Evolutionary conservation across 345 rosid species (phyloP), one percentile per base, ranked within the genome.

Genomic region (Sapria himalayana): DNA sequence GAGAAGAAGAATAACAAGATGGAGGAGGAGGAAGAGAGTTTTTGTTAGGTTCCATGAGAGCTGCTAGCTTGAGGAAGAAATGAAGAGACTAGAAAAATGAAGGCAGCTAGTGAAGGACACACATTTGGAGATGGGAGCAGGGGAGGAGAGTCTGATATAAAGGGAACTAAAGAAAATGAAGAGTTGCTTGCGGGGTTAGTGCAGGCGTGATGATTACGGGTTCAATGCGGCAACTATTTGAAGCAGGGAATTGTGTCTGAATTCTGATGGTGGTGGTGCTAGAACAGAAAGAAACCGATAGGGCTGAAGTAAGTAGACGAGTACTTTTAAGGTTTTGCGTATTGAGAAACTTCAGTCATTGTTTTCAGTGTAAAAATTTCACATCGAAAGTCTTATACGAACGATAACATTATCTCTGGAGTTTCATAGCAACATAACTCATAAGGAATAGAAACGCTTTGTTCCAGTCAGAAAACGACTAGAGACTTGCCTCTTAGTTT

Each of bases 81-180:
- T 58, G 74, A 13, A 62, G 48, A 67, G 72, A 58, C 66, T 65
- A 51, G 35, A 63, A 43, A 14, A 66, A 34, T 24, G 50, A 31
- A 19, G 76, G 45, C 56, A 63, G 19, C 63, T 73, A 57, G 66
- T 66, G 40, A 66, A 53, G 50, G 76, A 60, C 82, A 71, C 71
- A 37, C 25, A 29, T 29, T 15, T 13, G 5, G n/a, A 25, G 52
- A 37, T 37, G 47, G 40, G 48, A 56, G 42, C 48, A 34, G 45
- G 43, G 41, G 40, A 27, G 9, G 25, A 33, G 15, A 10, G 4
- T 21, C 24, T 18, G 29, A 1, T 20, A 37, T 4, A 18, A 8
- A n/a, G 23, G 22, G 41, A 10, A 15, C 12, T 5, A 23, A 19
- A 29, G 41, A 22, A 18, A 17, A 17, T 15, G 21, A 40, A 2